Evolutionary conservation across 2,329 filamentous ascomycete genomes (phyloP), one percentile per base, ranked within the genome.

Genomic region (Cladosporium sp.): DNA sequence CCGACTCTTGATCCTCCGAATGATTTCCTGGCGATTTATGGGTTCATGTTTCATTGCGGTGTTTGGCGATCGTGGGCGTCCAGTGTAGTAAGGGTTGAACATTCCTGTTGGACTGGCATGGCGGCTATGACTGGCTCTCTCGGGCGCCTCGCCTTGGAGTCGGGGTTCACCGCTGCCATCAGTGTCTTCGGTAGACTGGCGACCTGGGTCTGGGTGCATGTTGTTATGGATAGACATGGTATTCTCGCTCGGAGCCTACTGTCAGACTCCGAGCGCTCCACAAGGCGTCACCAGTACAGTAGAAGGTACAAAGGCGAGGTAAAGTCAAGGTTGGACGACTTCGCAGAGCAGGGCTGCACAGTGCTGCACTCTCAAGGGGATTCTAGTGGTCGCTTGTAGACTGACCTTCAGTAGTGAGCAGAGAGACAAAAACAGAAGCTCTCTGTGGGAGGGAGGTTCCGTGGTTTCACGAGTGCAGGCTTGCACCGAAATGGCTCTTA

Each of bases 1-100:
- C 61, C 68, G 65, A 56, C 69, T 87, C 80, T 97, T 97, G 70
- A 97, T 84, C 69, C 89, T 86, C 78, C 93, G 87, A 65, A 98
- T 97, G 72, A 97, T 81, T 77, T 93, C 90, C 65, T 88, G 87
- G 69, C 93, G 86, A 76, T 92, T 88, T 56, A 80, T 72, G 50
- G 76, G 69, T 35, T 67, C 67, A 35, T 67, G 58, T 60, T 69
- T 76, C 64, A 70, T 74, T 29, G 65, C 68, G 44, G 72, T 71
- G 40, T 66, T 71, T 21, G 74, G 74, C 33, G 74, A 76, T 5
- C 72, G 68, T 8, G 72, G 72, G 31, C 72, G 68, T 28, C 76
- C 73, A 26, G 76, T 76, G 66, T 75, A 77, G 67, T 74, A 78
- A 8, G 76, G 76, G 62, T 78, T 78, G 73, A 70, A 76, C 50